These are phyloP conservation scores for Paraconiothyrium sp. DNA, from an alignment of 2,329 filamentous ascomycete genomes.

Conservation along the genomic window DNA sequence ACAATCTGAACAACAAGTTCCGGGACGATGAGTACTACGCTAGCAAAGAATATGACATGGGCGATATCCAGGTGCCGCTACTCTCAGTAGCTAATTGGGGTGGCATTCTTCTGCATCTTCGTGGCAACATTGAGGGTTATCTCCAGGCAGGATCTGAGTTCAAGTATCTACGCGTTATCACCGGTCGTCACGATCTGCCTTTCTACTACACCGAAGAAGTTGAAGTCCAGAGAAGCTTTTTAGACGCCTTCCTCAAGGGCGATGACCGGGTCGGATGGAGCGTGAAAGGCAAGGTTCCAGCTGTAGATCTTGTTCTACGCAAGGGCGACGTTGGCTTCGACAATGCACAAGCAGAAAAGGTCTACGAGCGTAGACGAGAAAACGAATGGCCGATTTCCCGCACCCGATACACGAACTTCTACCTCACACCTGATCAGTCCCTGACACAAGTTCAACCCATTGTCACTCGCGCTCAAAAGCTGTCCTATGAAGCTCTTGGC, in stretches of 20 bases:
- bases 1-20: constrained; percentile 59
- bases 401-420: constrained; percentile 71
- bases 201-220: constrained; percentile 78
- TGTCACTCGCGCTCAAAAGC: constrained; percentile 46
- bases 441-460: constrained; percentile 51
- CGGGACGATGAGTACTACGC: constrained; percentile 72
- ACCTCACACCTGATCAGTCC: constrained; percentile 61
- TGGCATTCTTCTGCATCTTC: constrained; percentile 73
- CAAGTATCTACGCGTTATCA: constrained; percentile 76
- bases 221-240: constrained; percentile 71
- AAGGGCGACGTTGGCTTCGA: constrained; percentile 75
- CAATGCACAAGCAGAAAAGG: constrained; percentile 67
- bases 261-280: constrained; percentile 72
- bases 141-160: constrained; percentile 69
- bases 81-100: constrained; percentile 77
- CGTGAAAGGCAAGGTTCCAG: constrained; percentile 64
- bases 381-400: constrained; percentile 73
- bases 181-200: constrained; percentile 74
- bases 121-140: constrained; percentile 75
- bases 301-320: constrained; percentile 69
- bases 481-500: constrained; percentile 69
- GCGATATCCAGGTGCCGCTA: constrained; percentile 73
- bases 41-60: constrained; percentile 70
- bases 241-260: constrained; percentile 76
- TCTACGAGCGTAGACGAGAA: constrained; percentile 65